These are phyloP conservation scores for Pezicula radicicola DNA, from an alignment of 2,329 filamentous ascomycete genomes.

Conservation along the genomic window DNA sequence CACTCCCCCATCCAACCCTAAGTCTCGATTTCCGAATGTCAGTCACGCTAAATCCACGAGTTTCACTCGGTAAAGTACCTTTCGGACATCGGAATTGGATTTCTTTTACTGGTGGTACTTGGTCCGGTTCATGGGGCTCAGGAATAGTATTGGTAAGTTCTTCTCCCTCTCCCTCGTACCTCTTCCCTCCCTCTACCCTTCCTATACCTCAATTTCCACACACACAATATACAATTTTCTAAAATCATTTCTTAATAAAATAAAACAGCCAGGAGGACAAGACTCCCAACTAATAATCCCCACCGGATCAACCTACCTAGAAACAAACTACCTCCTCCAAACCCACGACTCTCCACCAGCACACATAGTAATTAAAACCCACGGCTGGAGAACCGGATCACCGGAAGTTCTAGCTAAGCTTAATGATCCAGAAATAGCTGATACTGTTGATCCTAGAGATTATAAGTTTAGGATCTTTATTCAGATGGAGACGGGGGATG, in stretches of 20 bases:
- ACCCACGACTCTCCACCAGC: slow-evolving; percentile 45
- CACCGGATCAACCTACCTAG: slow-evolving; percentile 31
- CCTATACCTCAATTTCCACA: no score
- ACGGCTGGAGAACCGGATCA: slow-evolving; percentile 45
- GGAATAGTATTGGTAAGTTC: slow-evolving; percentile 37
- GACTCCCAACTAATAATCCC: slow-evolving; percentile 30
- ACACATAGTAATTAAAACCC: slow-evolving; percentile 41
- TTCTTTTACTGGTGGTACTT: slow-evolving; percentile 43
- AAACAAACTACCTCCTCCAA: slow-evolving; percentile 47
- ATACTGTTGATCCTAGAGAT: slow-evolving; percentile 23
- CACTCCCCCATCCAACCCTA: slow-evolving; percentile 43
- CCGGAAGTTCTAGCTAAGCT: slow-evolving; percentile 31
- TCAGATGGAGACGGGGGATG: slow-evolving; percentile 47
- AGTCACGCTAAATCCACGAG: slow-evolving; percentile 40
- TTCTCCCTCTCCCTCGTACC: background rate
- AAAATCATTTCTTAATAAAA: no score
- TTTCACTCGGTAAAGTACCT: slow-evolving; percentile 38
- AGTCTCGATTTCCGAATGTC: slow-evolving; percentile 49
- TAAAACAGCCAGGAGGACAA: slow-evolving; percentile 31
- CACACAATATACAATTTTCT: no score
- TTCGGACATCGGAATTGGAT: slow-evolving; percentile 46
- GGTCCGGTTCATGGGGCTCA: slow-evolving; percentile 47
- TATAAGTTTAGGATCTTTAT: slow-evolving; percentile 48
- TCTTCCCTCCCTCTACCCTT: background rate
- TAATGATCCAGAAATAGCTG: slow-evolving; percentile 20